phyloP scores from a whole-genome alignment of 257 asterid genomes.

The Solanum phureja region DNA sequence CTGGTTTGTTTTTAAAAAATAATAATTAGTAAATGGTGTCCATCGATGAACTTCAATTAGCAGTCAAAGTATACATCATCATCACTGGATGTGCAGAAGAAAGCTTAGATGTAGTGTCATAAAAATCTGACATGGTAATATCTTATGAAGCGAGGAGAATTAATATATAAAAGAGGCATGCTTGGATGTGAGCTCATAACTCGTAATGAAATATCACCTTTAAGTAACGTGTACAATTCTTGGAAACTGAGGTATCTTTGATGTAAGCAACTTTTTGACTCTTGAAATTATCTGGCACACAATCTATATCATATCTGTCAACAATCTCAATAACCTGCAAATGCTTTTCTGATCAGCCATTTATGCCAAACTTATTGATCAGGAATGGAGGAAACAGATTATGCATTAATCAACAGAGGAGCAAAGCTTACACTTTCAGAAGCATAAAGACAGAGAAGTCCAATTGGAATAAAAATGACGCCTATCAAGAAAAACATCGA shows the following conservation, averaged over 20 bases:
- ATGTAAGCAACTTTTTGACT: constrained; percentile 52
- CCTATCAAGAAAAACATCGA: constrained; percentile 52
- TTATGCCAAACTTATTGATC: neutral
- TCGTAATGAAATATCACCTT: constrained; percentile 26
- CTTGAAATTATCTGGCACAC: constrained; percentile 44
- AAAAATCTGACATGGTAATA: neutral
- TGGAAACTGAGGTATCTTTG: constrained; percentile 40
- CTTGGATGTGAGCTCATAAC: neutral
- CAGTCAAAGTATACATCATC: neutral
- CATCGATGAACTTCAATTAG: neutral
- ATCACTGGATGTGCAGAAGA: neutral
- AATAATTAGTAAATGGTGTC: neutral
- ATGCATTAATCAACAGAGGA: neutral
- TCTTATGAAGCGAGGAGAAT: neutral
- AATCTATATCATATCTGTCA: constrained; percentile 58
- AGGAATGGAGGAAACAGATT: neutral
- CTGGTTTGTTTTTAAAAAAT: neutral
- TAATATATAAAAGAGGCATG: neutral
- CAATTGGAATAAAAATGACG: constrained; percentile 48
- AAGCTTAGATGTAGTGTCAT: neutral
- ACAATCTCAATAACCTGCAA: constrained; percentile 63
- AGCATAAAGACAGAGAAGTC: constrained; percentile 53
- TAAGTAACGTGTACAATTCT: constrained; percentile 47
- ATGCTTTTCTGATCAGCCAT: neutral
- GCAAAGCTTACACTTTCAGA: constrained; percentile 45